Percentiles rank a stretch among this genome's conserved stretches.
Evolutionary conservation across 768 basidiomycete genomes (phyloP).

Genomic region (Suillus decipiens): DNA sequence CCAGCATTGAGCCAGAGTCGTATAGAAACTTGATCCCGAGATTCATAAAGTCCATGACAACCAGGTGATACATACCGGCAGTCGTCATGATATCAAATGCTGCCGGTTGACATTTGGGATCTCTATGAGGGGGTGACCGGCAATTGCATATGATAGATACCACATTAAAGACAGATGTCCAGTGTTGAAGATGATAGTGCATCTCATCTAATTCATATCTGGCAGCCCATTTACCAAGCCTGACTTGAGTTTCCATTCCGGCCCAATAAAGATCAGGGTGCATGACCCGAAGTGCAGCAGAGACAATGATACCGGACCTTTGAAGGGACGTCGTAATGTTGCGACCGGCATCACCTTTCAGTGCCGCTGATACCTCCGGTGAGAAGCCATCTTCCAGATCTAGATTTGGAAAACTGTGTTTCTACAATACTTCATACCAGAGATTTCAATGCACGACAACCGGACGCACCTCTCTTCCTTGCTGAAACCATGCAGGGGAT

Average conservation of each 20-base stretch:
- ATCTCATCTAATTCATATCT: no score
- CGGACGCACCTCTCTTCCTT: background rate
- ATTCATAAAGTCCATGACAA: background rate
- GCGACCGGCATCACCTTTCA: background rate
- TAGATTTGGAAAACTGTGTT: background rate
- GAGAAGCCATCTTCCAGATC: background rate
- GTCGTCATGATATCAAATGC: no score
- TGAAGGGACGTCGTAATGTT: background rate
- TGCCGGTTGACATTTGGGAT: no score
- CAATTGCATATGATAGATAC: background rate
- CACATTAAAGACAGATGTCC: no score
- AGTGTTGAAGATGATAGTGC: no score
- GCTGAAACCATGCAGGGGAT: no score
- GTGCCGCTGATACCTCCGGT: no score
- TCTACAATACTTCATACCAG: background rate
- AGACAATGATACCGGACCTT: background rate
- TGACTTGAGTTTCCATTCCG: background rate
- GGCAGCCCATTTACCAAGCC: no score
- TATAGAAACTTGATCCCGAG: no score
- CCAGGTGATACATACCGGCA: background rate
- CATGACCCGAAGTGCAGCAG: background rate
- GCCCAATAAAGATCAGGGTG: background rate
- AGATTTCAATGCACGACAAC: background rate
- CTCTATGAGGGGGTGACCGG: no score
- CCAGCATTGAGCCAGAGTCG: no score